phyloP scores from a whole-genome alignment of 2,329 filamentous ascomycete species.

The Emmonsiellopsis sp. region DNA sequence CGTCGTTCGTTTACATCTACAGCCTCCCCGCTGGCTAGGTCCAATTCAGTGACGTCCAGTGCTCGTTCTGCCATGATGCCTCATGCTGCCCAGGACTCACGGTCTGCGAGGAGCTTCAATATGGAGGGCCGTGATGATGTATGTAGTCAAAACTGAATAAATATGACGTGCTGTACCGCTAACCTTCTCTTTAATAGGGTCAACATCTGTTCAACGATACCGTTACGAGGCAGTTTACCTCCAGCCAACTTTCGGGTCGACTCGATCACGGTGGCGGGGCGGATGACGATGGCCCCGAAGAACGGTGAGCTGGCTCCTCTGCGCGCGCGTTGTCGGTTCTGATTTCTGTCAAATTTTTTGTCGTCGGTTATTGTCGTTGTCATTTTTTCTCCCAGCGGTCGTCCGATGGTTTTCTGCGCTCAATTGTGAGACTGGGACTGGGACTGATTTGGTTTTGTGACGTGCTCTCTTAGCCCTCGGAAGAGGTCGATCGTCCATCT shows the following conservation, averaged over 20 bases:
- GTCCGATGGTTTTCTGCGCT: too few relatives aligned
- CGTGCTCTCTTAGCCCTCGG: neutral
- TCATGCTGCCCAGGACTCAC: slow-evolving; percentile 18
- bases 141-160: slow-evolving; percentile 9
- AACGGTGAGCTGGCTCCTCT: too few relatives aligned
- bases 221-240: too few relatives aligned
- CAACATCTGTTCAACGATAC: neutral
- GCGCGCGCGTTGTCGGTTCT: too few relatives aligned
- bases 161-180: neutral
- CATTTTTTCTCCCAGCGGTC: too few relatives aligned
- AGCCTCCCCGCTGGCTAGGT: slow-evolving; percentile 27
- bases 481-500: slow-evolving; percentile 6
- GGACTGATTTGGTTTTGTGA: too few relatives aligned
- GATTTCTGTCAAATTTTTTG: too few relatives aligned
- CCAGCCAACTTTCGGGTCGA: too few relatives aligned
- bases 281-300: too few relatives aligned
- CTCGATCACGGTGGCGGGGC: too few relatives aligned
- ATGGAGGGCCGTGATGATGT: slow-evolving; percentile 32
- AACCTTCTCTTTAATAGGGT: neutral
- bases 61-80: neutral
- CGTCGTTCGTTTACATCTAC: slow-evolving; percentile 28
- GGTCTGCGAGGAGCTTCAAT: slow-evolving; percentile 28
- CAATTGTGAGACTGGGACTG: too few relatives aligned
- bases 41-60: slow-evolving; percentile 25
- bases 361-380: too few relatives aligned